phyloP scores from a whole-genome alignment of 1,284 basidiomycete species.

The Apiotrichum siamense region DNA sequence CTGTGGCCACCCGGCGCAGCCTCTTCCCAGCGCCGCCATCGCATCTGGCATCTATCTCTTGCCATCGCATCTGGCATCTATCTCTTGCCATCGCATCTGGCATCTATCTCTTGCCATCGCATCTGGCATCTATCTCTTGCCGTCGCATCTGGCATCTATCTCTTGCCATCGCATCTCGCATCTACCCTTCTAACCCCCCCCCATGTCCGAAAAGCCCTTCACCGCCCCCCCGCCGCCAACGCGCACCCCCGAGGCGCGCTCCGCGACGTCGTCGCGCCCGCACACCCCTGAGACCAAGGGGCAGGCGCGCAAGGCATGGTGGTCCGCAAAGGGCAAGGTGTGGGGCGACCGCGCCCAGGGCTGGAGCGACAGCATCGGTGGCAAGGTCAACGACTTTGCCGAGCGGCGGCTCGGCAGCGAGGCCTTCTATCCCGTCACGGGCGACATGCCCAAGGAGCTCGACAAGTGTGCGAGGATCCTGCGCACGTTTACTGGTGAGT shows the following conservation, averaged over 20 bases:
- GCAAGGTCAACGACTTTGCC: conserved; percentile 38
- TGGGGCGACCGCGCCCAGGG: conserved; percentile 42
- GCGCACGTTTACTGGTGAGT: conserved; percentile 47
- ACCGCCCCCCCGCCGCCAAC: neutral
- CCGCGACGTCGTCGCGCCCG: conserved; percentile 9
- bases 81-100: too few species aligned
- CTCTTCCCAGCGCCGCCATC: too few species aligned
- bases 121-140: too few species aligned
- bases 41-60: too few species aligned
- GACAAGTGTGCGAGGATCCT: conserved; percentile 53
- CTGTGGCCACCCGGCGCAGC: too few species aligned
- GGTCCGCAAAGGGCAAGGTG: conserved; percentile 17
- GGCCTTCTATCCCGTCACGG: conserved; percentile 52
- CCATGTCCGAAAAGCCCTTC: neutral
- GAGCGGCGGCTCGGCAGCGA: conserved; percentile 49
- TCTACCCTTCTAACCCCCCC: neutral
- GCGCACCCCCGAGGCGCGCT: neutral
- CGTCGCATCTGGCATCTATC: too few species aligned
- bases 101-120: too few species aligned
- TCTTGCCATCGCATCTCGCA: too few species aligned
- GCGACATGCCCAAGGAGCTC: conserved; percentile 51
- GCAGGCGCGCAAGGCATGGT: conserved; percentile 30
- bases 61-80: too few species aligned
- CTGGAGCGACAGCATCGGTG: conserved; percentile 41
- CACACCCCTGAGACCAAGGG: conserved; percentile 19